Conservation (phyloP, 2,329 filamentous ascomycete genomes). For the Talaromyces marneffei region DNA sequence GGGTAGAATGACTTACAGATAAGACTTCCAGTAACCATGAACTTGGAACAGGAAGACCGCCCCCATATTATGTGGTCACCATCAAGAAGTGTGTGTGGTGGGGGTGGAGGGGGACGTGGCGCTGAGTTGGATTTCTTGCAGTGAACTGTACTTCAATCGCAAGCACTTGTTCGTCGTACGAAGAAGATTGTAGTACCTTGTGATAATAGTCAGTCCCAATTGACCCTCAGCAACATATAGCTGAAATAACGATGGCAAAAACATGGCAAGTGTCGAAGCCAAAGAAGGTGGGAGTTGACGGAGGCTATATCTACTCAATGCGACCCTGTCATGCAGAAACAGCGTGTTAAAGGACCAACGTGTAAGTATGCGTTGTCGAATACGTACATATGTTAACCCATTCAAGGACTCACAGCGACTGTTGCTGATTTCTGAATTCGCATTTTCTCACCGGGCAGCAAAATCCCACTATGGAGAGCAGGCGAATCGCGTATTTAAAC, state of each 20-base stretch:
- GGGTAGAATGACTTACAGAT: background rate
- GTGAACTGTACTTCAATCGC: background rate
- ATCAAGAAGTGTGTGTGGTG: background rate
- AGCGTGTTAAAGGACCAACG: background rate
- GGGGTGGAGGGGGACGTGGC: slow-evolving; percentile 1
- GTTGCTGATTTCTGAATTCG: background rate
- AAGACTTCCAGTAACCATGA: background rate
- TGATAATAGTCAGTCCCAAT: background rate
- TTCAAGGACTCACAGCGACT: background rate
- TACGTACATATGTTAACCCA: background rate
- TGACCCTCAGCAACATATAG: background rate
- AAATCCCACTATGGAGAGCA: background rate
- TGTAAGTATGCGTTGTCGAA: slow-evolving; percentile 1
- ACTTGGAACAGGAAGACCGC: background rate
- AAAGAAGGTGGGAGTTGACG: background rate
- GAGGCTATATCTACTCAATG: background rate
- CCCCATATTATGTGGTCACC: background rate
- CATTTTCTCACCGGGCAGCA: too few relatives aligned
- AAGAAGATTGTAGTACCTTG: background rate
- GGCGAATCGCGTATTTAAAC: background rate
- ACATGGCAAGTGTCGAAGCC: background rate
- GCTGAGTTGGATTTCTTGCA: background rate
- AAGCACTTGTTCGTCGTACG: background rate
- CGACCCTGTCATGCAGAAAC: slow-evolving; percentile 4
- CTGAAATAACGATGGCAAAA: background rate